phyloP scores from a whole-genome alignment of 208 protist genomes.

The Wallacemonas sp. region DNA sequence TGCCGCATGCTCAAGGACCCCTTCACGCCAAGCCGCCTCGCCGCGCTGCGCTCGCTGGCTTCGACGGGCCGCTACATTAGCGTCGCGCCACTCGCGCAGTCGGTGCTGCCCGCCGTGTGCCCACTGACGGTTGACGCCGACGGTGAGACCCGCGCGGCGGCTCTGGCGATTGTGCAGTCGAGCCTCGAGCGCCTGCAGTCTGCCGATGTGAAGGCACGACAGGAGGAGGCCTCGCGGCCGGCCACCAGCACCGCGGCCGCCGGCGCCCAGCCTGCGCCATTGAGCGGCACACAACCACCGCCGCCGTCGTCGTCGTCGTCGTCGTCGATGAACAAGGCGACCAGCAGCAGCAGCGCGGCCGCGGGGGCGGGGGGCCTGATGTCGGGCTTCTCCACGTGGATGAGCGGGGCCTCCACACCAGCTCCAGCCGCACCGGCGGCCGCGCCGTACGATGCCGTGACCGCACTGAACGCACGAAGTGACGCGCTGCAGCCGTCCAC shows the following conservation, averaged over 20 bases:
- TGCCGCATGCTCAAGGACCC: constrained; percentile 82
- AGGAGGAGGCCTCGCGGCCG: constrained; percentile 21
- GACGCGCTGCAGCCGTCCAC: too few relatives aligned
- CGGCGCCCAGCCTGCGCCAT: neutral
- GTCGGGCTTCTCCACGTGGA: neutral
- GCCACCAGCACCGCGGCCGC: neutral
- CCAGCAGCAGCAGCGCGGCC: too few relatives aligned
- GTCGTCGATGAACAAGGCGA: neutral
- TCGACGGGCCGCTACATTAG: constrained; percentile 42
- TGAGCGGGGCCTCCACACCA: neutral
- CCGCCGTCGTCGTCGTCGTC: neutral
- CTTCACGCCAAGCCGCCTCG: constrained; percentile 70
- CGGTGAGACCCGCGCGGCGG: constrained; percentile 44
- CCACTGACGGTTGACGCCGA: constrained; percentile 67
- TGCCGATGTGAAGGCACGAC: constrained; percentile 8
- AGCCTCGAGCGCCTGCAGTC: constrained; percentile 23
- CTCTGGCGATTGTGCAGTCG: constrained; percentile 44
- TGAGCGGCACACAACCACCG: too few relatives aligned
- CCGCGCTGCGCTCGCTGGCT: constrained; percentile 57
- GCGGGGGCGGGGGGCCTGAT: too few relatives aligned
- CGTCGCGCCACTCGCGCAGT: constrained; percentile 47
- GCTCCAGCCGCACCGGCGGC: neutral
- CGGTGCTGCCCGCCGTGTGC: constrained; percentile 55
- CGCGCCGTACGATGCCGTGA: too few relatives aligned
- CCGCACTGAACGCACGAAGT: too few relatives aligned